Conservation (phyloP, 768 basidiomycete genomes). For the Filobasidium floriforme region DNA sequence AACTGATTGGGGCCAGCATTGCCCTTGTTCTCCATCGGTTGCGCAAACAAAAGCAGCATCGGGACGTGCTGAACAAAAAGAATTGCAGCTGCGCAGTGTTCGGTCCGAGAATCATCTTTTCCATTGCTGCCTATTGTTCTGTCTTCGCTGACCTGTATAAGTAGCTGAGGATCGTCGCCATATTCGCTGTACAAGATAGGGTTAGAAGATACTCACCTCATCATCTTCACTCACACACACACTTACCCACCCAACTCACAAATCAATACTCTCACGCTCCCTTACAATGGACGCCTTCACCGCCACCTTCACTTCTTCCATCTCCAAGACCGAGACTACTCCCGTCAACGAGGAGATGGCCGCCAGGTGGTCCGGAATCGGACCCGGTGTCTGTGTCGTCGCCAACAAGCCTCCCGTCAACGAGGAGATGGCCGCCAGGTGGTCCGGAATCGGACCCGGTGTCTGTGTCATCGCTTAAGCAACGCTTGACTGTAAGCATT, state of each 20-base stretch:
- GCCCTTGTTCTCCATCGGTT: too few species aligned
- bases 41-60: too few species aligned
- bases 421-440: slow-evolving; percentile 1
- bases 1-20: too few species aligned
- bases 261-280: slow-evolving; percentile 4
- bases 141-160: too few species aligned
- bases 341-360: slow-evolving; percentile 12
- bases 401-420: slow-evolving; percentile 16
- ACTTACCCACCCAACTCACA: background rate
- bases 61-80: too few species aligned
- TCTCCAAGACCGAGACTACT: background rate
- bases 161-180: too few species aligned
- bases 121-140: too few species aligned
- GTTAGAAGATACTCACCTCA: background rate
- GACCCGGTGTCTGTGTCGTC: slow-evolving; percentile 3
- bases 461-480: slow-evolving; percentile 14
- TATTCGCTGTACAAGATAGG: too few species aligned
- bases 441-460: background rate
- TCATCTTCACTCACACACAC: slow-evolving; percentile 13
- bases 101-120: too few species aligned
- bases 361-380: background rate
- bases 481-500: too few species aligned
- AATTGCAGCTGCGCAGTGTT: too few species aligned
- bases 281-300: slow-evolving; percentile 23
- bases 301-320: slow-evolving; percentile 11